Evolutionary conservation across 1,284 basidiomycete species (phyloP).

Genomic region (Apiotrichum sp.): DNA sequence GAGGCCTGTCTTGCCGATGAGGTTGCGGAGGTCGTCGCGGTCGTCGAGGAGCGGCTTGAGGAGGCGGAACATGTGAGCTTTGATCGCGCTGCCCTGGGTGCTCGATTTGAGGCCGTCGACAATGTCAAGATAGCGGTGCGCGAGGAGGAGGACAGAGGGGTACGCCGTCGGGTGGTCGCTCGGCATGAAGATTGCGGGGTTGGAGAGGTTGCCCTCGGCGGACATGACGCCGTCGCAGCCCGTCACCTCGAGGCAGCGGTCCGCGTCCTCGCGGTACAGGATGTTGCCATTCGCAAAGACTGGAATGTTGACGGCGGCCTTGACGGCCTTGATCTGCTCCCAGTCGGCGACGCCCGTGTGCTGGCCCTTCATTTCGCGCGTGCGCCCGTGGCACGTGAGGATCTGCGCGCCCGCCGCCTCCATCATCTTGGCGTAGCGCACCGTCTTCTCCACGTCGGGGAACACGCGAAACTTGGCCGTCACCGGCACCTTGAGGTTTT

Average conservation of each 20-base stretch:
- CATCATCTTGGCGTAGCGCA: conserved; percentile 90
- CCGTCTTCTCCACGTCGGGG: conserved; percentile 74
- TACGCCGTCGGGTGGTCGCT: conserved; percentile 52
- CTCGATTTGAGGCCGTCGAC: conserved; percentile 65
- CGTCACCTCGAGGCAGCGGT: conserved; percentile 68
- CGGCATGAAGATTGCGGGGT: conserved; percentile 69
- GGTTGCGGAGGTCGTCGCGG: conserved; percentile 67
- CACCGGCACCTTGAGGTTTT: conserved; percentile 77
- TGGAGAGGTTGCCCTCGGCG: conserved; percentile 92
- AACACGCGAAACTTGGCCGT: conserved; percentile 96
- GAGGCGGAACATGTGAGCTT: conserved; percentile 89
- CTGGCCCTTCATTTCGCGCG: conserved; percentile 86
- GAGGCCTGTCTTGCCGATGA: conserved; percentile 33
- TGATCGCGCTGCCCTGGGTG: conserved; percentile 70
- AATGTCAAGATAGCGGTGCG: conserved; percentile 80
- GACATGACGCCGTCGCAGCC: conserved; percentile 90
- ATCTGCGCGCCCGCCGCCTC: conserved; percentile 93
- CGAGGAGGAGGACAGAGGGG: conserved; percentile 60
- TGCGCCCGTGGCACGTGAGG: conserved; percentile 85
- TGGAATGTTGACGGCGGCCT: conserved; percentile 78
- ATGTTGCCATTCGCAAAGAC: conserved; percentile 99
- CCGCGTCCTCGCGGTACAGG: conserved; percentile 72
- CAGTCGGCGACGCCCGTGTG: conserved; percentile 71
- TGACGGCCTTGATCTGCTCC: conserved; percentile 76
- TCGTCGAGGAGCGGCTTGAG: conserved; percentile 68